These are phyloP conservation scores for Acanthamoeba culbertsoni DNA, from an alignment of 208 protist genomes.

Conservation along the genomic window DNA sequence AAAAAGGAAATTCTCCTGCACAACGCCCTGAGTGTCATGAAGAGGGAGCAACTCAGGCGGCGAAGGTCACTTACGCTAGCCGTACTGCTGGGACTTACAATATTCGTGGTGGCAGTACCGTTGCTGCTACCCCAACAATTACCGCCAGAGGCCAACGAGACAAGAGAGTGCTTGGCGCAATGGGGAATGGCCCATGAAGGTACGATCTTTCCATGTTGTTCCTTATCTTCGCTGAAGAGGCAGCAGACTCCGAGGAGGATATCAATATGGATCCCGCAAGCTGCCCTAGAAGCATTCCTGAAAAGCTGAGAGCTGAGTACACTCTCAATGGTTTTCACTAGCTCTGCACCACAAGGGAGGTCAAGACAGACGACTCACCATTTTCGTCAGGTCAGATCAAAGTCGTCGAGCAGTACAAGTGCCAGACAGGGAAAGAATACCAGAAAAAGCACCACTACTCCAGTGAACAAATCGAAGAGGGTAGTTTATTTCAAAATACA, in stretches of 20 bases:
- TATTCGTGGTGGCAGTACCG: not conserved
- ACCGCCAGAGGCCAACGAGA: not conserved
- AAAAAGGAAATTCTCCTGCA: no score
- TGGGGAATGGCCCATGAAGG: not conserved
- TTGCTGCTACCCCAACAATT: not conserved
- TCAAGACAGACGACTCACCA: not conserved
- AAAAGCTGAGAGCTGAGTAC: not conserved
- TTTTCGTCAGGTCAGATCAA: not conserved
- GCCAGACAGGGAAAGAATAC: not conserved
- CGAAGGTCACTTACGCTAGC: no score
- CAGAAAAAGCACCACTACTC: slow-evolving; percentile 19
- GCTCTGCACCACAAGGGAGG: not conserved
- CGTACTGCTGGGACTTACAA: no score
- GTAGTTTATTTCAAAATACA: no score
- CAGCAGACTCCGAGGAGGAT: not conserved
- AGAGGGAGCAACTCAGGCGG: no score
- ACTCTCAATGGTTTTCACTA: not conserved
- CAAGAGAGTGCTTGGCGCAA: not conserved
- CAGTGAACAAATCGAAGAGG: not conserved
- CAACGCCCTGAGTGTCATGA: no score
- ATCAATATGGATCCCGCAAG: not conserved
- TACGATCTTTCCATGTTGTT: not conserved
- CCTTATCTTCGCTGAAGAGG: not conserved
- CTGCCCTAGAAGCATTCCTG: not conserved
- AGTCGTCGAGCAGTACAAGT: not conserved